Conservation (phyloP, 2,329 filamentous ascomycete species). For the Fusarium robinianum region DNA sequence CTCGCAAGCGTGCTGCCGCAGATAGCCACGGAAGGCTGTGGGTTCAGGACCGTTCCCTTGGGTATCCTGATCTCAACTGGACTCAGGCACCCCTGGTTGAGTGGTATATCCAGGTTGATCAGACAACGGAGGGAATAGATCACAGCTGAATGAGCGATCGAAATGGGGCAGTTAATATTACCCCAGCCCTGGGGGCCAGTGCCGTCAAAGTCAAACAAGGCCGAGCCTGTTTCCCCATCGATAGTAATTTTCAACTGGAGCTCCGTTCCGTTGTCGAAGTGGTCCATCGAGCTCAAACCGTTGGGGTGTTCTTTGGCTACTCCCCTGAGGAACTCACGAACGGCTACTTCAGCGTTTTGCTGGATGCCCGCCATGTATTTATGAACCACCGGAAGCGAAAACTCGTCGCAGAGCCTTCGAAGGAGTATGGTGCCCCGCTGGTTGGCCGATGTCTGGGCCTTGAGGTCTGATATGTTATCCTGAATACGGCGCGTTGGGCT, state of each 20-base stretch:
- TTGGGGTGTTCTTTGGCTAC: conserved; percentile 51
- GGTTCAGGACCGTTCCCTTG: conserved; percentile 40
- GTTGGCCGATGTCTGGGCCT: conserved; percentile 51
- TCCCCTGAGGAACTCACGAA: conserved; percentile 37
- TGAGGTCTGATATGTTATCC: conserved; percentile 51
- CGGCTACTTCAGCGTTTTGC: conserved; percentile 43
- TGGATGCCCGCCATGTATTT: conserved; percentile 46
- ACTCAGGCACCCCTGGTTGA: conserved; percentile 46
- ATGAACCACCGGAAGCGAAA: conserved; percentile 40
- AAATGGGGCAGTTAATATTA: conserved; percentile 44
- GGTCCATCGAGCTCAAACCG: conserved; percentile 38
- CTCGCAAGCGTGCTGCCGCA: conserved; percentile 64
- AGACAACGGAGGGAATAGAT: conserved; percentile 47
- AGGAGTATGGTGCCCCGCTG: conserved; percentile 45
- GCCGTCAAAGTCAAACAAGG: conserved; percentile 45
- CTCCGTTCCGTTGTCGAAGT: conserved; percentile 45
- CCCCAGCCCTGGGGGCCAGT: conserved; percentile 43
- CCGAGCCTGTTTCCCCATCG: conserved; percentile 37
- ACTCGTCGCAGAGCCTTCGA: conserved; percentile 41
- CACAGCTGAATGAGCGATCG: conserved; percentile 45
- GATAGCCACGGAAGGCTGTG: conserved; percentile 40
- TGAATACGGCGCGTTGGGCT: conserved; percentile 43
- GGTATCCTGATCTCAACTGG: conserved; percentile 44
- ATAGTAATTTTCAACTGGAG: conserved; percentile 42
- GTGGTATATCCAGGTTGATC: conserved; percentile 43